Evolutionary conservation across 495 filamentous ascomycete species (phyloP).

Genomic region (Chaetomidium leptoderma): DNA sequence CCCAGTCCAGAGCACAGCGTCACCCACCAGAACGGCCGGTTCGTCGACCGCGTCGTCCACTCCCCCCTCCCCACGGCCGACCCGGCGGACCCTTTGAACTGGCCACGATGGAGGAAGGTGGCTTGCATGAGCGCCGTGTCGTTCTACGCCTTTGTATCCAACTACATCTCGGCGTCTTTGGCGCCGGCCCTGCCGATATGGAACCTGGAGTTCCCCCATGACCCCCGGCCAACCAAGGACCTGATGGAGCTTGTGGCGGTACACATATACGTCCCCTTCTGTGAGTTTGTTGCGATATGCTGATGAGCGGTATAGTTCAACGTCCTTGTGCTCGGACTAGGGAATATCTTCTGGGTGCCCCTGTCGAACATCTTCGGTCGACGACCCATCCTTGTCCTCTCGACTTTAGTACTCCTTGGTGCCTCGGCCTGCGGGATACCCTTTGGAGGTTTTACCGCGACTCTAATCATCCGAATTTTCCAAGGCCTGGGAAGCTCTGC

Average conservation of each 20-base stretch:
- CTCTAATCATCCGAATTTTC: constrained; percentile 46
- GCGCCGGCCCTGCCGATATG: constrained; percentile 29
- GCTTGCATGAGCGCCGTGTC: constrained; percentile 22
- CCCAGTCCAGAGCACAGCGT: constrained; percentile 15
- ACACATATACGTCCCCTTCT: background rate
- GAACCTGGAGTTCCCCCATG: constrained; percentile 25
- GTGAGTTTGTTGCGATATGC: background rate
- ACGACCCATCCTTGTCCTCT: constrained; percentile 51
- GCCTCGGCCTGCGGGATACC: constrained; percentile 48
- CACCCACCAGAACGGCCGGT: constrained; percentile 13
- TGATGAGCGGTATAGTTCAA: constrained; percentile 23
- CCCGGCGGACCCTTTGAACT: constrained; percentile 34
- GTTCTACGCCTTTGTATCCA: constrained; percentile 30
- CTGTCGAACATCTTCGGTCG: constrained; percentile 54
- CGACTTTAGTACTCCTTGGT: constrained; percentile 41
- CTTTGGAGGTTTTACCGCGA: constrained; percentile 38
- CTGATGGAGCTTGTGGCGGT: constrained; percentile 29
- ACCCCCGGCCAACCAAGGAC: constrained; percentile 15
- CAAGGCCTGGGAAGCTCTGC: constrained; percentile 52
- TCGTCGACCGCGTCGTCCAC: constrained; percentile 19
- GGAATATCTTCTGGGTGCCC: constrained; percentile 50
- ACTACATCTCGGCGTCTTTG: constrained; percentile 27
- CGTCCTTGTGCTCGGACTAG: constrained; percentile 26
- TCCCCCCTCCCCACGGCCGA: constrained; percentile 27
- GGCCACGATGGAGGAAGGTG: constrained; percentile 28